phyloP scores from a whole-genome alignment of 495 filamentous ascomycete genomes.

The Aspergillus bridgeri region DNA sequence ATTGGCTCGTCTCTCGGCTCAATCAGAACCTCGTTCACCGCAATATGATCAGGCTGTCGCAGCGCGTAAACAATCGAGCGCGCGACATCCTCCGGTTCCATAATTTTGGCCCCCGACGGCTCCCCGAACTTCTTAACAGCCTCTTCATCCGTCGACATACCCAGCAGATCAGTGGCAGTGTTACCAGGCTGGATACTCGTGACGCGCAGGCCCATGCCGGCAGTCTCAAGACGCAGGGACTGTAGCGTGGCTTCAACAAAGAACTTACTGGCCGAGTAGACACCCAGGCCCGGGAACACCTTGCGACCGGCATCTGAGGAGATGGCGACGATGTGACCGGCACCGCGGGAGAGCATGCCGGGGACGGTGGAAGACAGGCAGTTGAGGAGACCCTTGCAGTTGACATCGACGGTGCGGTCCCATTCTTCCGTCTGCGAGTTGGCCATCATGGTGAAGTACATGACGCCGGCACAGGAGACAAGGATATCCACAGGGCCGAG shows the following conservation, averaged over 20 bases:
- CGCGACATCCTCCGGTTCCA: conserved; percentile 61
- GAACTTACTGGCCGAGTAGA: conserved; percentile 72
- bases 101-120: conserved; percentile 61
- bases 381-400: conserved; percentile 69
- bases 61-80: conserved; percentile 61
- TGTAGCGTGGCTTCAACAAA: conserved; percentile 70
- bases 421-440: conserved; percentile 62
- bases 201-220: conserved; percentile 59
- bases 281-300: conserved; percentile 67
- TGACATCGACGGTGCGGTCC: conserved; percentile 68
- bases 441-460: conserved; percentile 75
- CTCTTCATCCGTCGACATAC: conserved; percentile 63
- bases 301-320: conserved; percentile 68
- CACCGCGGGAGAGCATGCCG: conserved; percentile 57
- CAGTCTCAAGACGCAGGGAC: conserved; percentile 62
- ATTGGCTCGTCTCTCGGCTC: conserved; percentile 70
- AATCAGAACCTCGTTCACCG: conserved; percentile 68
- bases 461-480: conserved; percentile 66
- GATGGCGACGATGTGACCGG: conserved; percentile 63
- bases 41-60: conserved; percentile 60
- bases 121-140: conserved; percentile 68
- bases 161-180: conserved; percentile 58
- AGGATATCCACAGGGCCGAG: conserved; percentile 65
- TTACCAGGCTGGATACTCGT: conserved; percentile 67
- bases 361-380: conserved; percentile 57